phyloP scores from a whole-genome alignment of 371 early-diverging fungal species.

The Rhizomucor pusillus region DNA sequence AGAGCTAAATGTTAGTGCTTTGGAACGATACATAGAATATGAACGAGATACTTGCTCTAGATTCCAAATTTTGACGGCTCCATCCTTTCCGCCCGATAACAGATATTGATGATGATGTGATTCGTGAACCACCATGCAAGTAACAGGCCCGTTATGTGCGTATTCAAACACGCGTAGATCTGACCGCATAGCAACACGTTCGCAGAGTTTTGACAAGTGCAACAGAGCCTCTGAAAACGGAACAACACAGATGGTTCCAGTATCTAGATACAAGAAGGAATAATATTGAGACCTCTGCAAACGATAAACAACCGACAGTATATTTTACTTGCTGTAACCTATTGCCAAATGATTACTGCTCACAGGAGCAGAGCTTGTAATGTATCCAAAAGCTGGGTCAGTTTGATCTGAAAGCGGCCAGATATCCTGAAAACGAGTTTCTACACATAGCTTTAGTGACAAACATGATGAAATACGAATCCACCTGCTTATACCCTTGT shows the following conservation, averaged over 20 bases:
- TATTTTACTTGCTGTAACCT: constrained; percentile 46
- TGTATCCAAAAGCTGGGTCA: constrained; percentile 27
- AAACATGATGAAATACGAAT: too few species aligned
- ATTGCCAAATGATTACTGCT: constrained; percentile 54
- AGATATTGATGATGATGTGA: constrained; percentile 52
- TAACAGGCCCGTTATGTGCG: constrained; percentile 56
- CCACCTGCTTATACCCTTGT: not conserved
- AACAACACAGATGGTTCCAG: constrained; percentile 51
- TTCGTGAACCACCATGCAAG: constrained; percentile 57
- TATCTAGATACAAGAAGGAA: constrained; percentile 27
- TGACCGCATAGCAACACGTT: constrained; percentile 13
- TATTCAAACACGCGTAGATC: constrained; percentile 30
- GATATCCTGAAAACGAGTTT: constrained; percentile 13
- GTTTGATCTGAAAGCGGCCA: constrained; percentile 33
- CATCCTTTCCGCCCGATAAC: constrained; percentile 66
- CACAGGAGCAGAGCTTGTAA: constrained; percentile 51
- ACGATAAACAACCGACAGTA: not conserved
- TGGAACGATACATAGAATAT: not conserved
- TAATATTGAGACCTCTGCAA: not conserved
- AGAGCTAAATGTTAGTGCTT: not conserved
- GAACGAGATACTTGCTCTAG: constrained; percentile 52
- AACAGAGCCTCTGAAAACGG: constrained; percentile 47
- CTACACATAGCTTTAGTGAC: not conserved
- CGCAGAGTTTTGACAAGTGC: constrained; percentile 28
- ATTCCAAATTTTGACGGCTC: constrained; percentile 76